Evolutionary conservation across 2,329 filamentous ascomycete species (phyloP), one percentile per base, ranked within the genome.

Genomic region (Claviceps purpurea): DNA sequence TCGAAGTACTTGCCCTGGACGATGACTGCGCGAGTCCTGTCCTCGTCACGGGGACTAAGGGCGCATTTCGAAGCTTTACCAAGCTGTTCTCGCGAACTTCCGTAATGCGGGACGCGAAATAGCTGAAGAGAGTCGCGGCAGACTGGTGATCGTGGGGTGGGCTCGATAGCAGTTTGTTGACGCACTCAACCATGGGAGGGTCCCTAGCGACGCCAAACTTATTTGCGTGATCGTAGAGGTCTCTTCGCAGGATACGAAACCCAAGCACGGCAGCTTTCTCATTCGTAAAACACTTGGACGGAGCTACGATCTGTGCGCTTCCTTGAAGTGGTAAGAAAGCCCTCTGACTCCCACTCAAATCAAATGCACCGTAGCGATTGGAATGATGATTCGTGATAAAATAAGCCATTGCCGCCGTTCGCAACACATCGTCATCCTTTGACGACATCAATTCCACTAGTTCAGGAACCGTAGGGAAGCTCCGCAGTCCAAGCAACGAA

Each of bases 141-240:
- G 84, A 79, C 7, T 71, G 68, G 22, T 77, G 75, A 41, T 77
- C 82, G 52, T 74, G 74, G 1, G 93, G 91, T 37, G 90, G 89
- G 2, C 77, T 79, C 34, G 77, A 75, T 30, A 91, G 71, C 42
- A 98, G 71, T 26, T 80, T 77, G 42, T 85, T 82, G 13, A 94
- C 79, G 62, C 89, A 95, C 26, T 84, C 79, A 1, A 74, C 73
- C 55, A 97, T 85, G 0, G 83, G 80, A 0, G 94, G 93, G 64
- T 98, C 84, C 50, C 78, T 70, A n/a, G 78, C 77, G 5, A 98
- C 89, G 1, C 89, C 90, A 60, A 98, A 89, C 69, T 93, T 91
- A 56, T 66, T 73, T 16, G 89, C 87, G 70, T 97, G 88, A 11
- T 77, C 70, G 55, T 87, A 83, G n/a, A 97, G 74, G 56, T 93